phyloP scores from a whole-genome alignment of 2,329 filamentous ascomycete genomes.

The Phaeosphaeriaceae sp. region DNA sequence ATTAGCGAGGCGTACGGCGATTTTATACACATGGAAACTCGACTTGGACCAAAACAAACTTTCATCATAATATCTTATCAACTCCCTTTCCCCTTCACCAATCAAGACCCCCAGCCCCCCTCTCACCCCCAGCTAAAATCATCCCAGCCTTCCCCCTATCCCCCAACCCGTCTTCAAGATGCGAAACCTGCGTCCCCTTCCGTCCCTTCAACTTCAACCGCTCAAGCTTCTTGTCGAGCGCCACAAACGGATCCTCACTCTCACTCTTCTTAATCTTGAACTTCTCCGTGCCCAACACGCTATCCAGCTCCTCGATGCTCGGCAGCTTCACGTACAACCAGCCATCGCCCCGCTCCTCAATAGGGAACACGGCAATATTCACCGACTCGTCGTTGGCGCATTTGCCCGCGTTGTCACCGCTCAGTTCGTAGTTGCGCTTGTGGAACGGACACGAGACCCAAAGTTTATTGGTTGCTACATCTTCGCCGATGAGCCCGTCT shows the following conservation, averaged over 20 bases:
- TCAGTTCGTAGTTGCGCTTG: slow-evolving; percentile 86
- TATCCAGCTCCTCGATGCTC: slow-evolving; percentile 79
- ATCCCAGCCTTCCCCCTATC: slow-evolving; percentile 51
- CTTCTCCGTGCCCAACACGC: slow-evolving; percentile 75
- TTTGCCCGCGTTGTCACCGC: slow-evolving; percentile 67
- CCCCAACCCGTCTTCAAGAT: slow-evolving; percentile 53
- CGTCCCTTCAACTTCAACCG: slow-evolving; percentile 56
- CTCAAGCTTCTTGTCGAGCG: slow-evolving; percentile 63
- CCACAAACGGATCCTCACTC: slow-evolving; percentile 61
- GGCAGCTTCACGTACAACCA: slow-evolving; percentile 82
- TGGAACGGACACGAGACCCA: slow-evolving; percentile 89
- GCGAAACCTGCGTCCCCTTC: slow-evolving; percentile 55
- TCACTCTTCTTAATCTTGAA: slow-evolving; percentile 82
- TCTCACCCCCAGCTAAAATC: slow-evolving; percentile 56
- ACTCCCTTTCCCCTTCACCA: slow-evolving; percentile 43
- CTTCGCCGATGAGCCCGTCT: slow-evolving; percentile 81
- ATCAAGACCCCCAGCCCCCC: slow-evolving; percentile 52
- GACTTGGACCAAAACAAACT: too few species aligned
- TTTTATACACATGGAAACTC: too few species aligned
- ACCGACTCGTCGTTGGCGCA: slow-evolving; percentile 77
- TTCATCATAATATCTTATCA: too few species aligned
- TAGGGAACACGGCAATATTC: slow-evolving; percentile 82
- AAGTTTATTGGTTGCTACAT: slow-evolving; percentile 65
- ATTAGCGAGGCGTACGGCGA: slow-evolving; percentile 3
- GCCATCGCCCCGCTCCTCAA: slow-evolving; percentile 76